A percentile compares a stretch with the other conserved stretches of the same genome.
These are phyloP conservation scores for Dioscorea alata DNA, from an alignment of 106 monocot genomes.

Conservation along the genomic window DNA sequence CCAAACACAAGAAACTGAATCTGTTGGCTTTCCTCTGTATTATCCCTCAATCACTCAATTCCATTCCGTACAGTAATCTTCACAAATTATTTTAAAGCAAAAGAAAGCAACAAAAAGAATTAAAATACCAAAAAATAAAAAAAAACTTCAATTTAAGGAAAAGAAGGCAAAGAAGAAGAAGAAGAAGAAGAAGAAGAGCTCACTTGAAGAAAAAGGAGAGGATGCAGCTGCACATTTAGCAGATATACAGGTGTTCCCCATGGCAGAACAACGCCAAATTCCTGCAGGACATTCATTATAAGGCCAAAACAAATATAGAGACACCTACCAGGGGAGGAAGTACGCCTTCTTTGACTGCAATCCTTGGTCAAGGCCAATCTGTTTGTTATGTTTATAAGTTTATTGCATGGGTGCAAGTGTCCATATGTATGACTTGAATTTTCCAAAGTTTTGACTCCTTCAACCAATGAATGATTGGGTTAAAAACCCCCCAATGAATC, in stretches of 20 bases:
- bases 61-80: not conserved
- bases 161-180: not conserved
- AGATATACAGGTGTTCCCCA: slow-evolving; percentile 36
- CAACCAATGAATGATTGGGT: no score
- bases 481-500: no score
- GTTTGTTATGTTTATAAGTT: no score
- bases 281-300: not conserved
- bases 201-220: slow-evolving; percentile 28
- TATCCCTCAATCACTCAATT: no score
- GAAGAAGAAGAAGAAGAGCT: not conserved
- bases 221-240: slow-evolving; percentile 27
- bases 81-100: not conserved
- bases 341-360: not conserved
- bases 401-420: no score
- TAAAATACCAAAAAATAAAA: no score
- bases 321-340: not conserved
- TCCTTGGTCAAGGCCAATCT: not conserved
- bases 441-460: no score
- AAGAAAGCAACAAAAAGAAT: not conserved
- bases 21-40: no score
- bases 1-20: no score
- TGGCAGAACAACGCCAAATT: not conserved
- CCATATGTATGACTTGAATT: no score
- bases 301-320: no score
- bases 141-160: no score